Evolutionary conservation across 495 filamentous ascomycete species (phyloP).

Genomic region (Lepraria neglecta): DNA sequence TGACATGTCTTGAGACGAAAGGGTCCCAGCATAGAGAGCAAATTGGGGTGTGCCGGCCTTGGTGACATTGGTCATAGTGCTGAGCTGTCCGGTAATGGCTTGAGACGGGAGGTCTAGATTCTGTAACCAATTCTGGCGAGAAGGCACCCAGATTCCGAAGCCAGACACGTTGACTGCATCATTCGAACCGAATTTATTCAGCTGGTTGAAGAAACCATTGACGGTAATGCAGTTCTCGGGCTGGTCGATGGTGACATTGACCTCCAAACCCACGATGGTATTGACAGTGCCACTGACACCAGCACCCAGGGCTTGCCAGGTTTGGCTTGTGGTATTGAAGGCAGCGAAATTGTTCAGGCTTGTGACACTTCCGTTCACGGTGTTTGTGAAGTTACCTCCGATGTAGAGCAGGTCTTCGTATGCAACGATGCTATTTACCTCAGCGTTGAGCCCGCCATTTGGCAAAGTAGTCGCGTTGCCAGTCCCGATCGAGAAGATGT

Average conservation of each 20-base stretch:
- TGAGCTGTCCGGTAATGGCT: constrained; percentile 63
- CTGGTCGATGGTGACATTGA: constrained; percentile 67
- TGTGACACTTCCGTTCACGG: constrained; percentile 49
- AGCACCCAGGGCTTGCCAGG: constrained; percentile 74
- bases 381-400: constrained; percentile 79
- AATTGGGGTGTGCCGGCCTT: constrained; percentile 52
- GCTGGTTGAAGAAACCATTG: constrained; percentile 70
- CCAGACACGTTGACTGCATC: constrained; percentile 56
- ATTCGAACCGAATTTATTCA: constrained; percentile 60
- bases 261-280: constrained; percentile 63
- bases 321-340: constrained; percentile 60
- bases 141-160: constrained; percentile 93
- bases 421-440: constrained; percentile 62
- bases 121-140: constrained; percentile 78
- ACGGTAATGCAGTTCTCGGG: constrained; percentile 71
- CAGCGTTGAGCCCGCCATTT: constrained; percentile 73
- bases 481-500: constrained; percentile 68
- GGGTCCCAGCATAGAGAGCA: constrained; percentile 52
- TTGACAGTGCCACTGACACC: constrained; percentile 78
- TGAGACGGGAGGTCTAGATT: constrained; percentile 64
- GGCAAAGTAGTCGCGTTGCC: constrained; percentile 55
- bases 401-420: constrained; percentile 66
- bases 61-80: constrained; percentile 57
- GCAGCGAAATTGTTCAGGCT: constrained; percentile 68
- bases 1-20: constrained; percentile 62